These are phyloP conservation scores for Geranium incanum DNA, from an alignment of 441 rosid species.

Conservation along the genomic window DNA sequence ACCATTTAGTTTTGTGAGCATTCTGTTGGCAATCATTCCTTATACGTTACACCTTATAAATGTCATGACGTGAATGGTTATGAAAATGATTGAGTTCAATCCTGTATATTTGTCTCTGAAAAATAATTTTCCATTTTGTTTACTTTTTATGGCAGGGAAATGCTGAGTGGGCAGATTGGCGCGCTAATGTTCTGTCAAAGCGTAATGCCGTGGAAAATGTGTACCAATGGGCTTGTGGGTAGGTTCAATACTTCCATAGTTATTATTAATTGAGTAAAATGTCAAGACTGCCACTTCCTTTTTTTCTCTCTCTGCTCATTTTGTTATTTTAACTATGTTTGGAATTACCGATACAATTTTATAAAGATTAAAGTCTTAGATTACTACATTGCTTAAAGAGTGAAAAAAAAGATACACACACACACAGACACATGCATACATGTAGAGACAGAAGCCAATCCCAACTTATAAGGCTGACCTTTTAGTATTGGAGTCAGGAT, in stretches of 20 bases:
- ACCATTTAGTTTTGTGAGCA: background rate
- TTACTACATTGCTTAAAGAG: background rate
- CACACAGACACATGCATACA: no score
- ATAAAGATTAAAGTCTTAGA: background rate
- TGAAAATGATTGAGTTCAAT: background rate
- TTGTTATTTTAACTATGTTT: background rate
- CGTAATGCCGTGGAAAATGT: constrained; percentile 87
- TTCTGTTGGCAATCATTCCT: background rate
- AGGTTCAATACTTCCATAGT: constrained; percentile 29
- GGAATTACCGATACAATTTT: background rate
- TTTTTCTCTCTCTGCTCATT: background rate
- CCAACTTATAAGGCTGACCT: background rate
- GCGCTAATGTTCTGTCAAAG: constrained; percentile 53
- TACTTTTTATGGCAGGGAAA: constrained; percentile 47
- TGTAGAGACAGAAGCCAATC: background rate
- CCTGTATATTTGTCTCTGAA: constrained; percentile 6
- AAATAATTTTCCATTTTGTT: background rate
- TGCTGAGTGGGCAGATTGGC: constrained; percentile 76
- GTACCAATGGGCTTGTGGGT: constrained; percentile 95
- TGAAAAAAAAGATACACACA: background rate
- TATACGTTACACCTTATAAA: background rate
- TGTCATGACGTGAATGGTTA: background rate
- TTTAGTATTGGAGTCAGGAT: background rate
- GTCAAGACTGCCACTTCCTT: background rate
- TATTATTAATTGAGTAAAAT: background rate